Evolutionary conservation across 176 grass and related monocot genomes (phyloP).

Genomic region (Rhynchospora tenuis): DNA sequence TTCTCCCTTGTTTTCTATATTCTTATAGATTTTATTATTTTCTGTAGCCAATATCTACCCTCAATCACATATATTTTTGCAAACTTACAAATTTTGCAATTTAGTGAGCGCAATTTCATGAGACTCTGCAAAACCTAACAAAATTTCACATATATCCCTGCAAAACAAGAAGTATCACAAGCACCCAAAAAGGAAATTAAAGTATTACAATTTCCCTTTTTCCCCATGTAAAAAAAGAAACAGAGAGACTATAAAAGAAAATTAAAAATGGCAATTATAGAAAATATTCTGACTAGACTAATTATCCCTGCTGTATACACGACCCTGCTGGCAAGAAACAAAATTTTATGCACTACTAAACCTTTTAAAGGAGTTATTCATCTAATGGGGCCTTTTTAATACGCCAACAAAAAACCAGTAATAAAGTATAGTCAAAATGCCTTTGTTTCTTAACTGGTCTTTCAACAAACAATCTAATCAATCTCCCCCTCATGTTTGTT

Average conservation of each 20-base stretch:
- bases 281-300: slow-evolving; percentile 38
- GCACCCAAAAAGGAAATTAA: neutral
- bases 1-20: neutral
- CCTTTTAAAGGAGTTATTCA: slow-evolving; percentile 40
- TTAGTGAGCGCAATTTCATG: neutral
- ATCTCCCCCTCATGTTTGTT: neutral
- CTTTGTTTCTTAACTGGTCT: neutral
- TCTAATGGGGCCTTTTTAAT: slow-evolving; percentile 20
- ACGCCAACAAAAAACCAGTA: slow-evolving; percentile 15
- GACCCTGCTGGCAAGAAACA: slow-evolving; percentile 19
- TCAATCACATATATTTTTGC: neutral
- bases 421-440: slow-evolving; percentile 21
- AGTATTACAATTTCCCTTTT: slow-evolving; percentile 23
- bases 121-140: neutral
- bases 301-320: slow-evolving; percentile 58
- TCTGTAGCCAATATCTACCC: slow-evolving; percentile 2
- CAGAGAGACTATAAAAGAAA: slow-evolving; percentile 3
- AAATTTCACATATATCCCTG: slow-evolving; percentile 7
- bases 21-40: slow-evolving; percentile 7
- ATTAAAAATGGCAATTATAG: slow-evolving; percentile 14
- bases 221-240: slow-evolving; percentile 14
- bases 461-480: slow-evolving; percentile 21
- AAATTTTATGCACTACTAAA: slow-evolving; percentile 75
- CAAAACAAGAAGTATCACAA: neutral
- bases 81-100: neutral